Evolutionary conservation across 2,329 filamentous ascomycete species (phyloP), one percentile per base, ranked within the genome.

Genomic region (Diaporthe vaccinii): DNA sequence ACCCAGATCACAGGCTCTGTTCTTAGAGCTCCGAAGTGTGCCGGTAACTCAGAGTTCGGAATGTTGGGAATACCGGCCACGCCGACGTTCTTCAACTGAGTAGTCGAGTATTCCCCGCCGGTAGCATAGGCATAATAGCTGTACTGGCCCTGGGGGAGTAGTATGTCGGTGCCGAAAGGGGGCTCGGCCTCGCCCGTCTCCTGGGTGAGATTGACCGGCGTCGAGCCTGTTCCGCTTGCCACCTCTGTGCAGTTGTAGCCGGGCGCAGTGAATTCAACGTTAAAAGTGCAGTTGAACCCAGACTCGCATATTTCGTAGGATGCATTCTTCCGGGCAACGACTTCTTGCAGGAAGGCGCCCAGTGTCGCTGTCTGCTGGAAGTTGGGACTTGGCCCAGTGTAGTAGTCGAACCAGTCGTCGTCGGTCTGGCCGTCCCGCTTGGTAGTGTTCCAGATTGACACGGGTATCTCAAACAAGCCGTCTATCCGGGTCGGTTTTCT

Each of bases 1-100:
- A 86, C 78, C 83, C 84, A 86, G 15, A 86, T 73, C n/a, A 84
- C 77, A 0, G 85, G 84, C 73, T 86, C 84, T 1, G 82, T 83
- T 22, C 81, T 77, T 57, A 86, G 82, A 6, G 81, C 82, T 2
- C 85, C 85, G 3, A 85, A 78, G n/a, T 82, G 76, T 34, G 78
- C 74, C 1, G 82, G 83, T n/a, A 73, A 57, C 9, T 65, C 58
- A 6, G 71, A 73, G 51, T 79, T 83, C 1, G 80, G 80, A 22
- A 57, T 78, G 49, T 72, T 80, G 1, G 80, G 81, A 36, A 84
- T 80, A 39, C 83, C 86, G 15, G 82, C 83, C 3, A 78, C 44
- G 4, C 76, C 72, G 20, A 80, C 78, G 1, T 81, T 78, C 15
- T 77, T 69, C 76, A 84, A 74, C 74, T 85, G 84, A 4, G 75